Conservation (phyloP, 257 asterid genomes). For the Thymus mandschuricus region DNA sequence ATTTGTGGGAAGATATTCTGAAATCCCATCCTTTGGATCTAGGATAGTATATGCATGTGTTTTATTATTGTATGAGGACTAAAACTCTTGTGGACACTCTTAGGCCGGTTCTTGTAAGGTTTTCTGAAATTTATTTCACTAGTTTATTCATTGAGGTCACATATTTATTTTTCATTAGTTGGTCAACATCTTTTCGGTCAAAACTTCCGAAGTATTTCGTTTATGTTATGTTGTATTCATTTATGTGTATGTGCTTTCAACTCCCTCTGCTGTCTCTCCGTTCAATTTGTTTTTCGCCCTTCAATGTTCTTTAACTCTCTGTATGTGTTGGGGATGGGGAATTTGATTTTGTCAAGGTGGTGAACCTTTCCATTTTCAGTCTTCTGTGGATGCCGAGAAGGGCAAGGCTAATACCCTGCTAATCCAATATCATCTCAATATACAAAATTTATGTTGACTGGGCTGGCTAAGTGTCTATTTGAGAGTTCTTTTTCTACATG, state of each 20-base stretch:
- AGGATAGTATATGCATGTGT: slow-evolving; percentile 10
- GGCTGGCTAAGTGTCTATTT: neutral
- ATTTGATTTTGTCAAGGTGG: neutral
- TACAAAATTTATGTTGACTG: neutral
- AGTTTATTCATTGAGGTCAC: slow-evolving; percentile 5
- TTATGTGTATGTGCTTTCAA: neutral
- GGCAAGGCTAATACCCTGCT: neutral
- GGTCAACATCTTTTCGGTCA: neutral
- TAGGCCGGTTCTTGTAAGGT: slow-evolving; percentile 24
- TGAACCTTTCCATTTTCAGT: neutral
- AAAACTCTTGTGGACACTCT: slow-evolving; percentile 16
- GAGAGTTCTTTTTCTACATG: neutral
- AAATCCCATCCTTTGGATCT: slow-evolving; percentile 5
- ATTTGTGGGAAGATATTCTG: too few relatives aligned
- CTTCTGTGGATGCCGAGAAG: neutral
- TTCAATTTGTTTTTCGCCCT: neutral
- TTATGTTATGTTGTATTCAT: neutral
- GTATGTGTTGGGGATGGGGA: neutral
- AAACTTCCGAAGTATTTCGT: neutral
- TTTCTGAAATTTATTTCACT: slow-evolving; percentile 14
- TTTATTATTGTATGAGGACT: neutral
- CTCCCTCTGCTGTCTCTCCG: neutral
- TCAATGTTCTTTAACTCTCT: neutral
- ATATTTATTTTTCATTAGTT: neutral
- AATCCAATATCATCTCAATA: neutral